Base-by-base conservation (phyloP, 2,329 filamentous ascomycete genomes). In the Hymenoscyphus infarciens region DNA sequence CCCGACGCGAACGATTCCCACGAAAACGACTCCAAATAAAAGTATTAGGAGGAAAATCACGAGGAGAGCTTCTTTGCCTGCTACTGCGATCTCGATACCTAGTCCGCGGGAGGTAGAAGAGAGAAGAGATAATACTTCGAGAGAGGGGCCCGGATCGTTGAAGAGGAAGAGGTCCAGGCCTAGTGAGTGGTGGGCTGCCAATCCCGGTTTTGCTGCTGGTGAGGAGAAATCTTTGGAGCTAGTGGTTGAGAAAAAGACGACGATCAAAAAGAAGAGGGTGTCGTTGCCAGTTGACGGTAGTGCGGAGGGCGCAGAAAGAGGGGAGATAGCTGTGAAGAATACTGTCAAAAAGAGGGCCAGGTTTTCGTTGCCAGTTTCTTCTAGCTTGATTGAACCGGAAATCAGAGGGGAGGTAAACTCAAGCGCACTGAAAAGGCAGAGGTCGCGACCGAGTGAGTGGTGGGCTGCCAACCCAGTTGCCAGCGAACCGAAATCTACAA, bases 381-480 rank as follows among this genome's bases (percentile, higher is more conserved):
- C 45, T 15, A 52, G 19, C 45, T 7, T 25, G 4, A 19, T 13
- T 22, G 45, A 52, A 52, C 45, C 45, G 22, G 45, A 10, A 52
- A 22, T 1, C 19, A 19, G 25, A 22, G 8, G n/a, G 19, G 45
- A 52, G 19, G 8, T 22, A 13, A 52, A n/a, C 22, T 52, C 45
- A 52, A 52, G 45, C 45, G 45, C 45, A 10, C 45, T 52, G 45
- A 52, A 52, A 22, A 52, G 45, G 45, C 19, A 52, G 10, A 52
- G 45, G 22, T 22, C 45, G 11, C 10, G 45, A 22, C 45, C 45
- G 45, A 52, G 45, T 52, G 45, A 52, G 45, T 52, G 45, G 45
- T 27, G 45, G 45, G 19, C 45, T 13, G 45, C 45, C 19, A 52
- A 52, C 13, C 45, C 45, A 22, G 45, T 52, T 25, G 11, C 45